These are phyloP conservation scores for Monascus purpureus DNA, from an alignment of 495 filamentous ascomycete species.

Conservation along the genomic window DNA sequence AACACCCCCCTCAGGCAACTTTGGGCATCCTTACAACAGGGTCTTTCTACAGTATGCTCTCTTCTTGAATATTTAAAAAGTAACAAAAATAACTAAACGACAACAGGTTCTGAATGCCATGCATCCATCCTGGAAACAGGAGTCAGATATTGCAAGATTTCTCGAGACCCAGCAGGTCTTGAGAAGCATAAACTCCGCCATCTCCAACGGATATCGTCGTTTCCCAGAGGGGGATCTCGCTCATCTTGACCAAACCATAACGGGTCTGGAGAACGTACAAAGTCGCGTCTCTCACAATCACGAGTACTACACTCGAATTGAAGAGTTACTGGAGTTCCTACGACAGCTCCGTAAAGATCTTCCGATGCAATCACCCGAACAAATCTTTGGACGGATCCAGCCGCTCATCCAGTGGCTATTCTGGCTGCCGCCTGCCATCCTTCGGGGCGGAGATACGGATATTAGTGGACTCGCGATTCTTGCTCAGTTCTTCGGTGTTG, in stretches of 20 bases:
- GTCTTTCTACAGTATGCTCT: constrained; percentile 78
- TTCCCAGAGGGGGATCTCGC: constrained; percentile 47
- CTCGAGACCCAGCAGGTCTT: constrained; percentile 49
- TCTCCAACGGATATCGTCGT: constrained; percentile 14
- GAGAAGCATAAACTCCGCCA: constrained; percentile 32
- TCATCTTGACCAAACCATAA: constrained; percentile 42
- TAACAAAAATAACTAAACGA: constrained; percentile 18
- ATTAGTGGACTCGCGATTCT: constrained; percentile 42
- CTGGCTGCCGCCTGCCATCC: constrained; percentile 74
- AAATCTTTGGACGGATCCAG: constrained; percentile 79
- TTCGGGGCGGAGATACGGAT: constrained; percentile 35
- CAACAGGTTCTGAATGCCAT: constrained; percentile 71
- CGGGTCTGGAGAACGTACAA: constrained; percentile 51
- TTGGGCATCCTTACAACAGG: constrained; percentile 87
- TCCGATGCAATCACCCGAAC: constrained; percentile 55
- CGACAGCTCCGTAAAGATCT: constrained; percentile 62
- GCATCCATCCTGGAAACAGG: constrained; percentile 73
- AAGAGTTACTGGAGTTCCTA: constrained; percentile 70
- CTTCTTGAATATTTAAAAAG: too few relatives aligned
- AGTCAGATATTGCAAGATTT: constrained; percentile 73
- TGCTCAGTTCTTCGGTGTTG: constrained; percentile 82
- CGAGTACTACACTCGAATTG: constrained; percentile 58
- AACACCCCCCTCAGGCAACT: constrained; percentile 51
- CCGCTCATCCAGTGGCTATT: constrained; percentile 84
- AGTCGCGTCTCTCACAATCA: constrained; percentile 55